Conservation (phyloP, 257 asterid species). For the Avicennia marina region DNA sequence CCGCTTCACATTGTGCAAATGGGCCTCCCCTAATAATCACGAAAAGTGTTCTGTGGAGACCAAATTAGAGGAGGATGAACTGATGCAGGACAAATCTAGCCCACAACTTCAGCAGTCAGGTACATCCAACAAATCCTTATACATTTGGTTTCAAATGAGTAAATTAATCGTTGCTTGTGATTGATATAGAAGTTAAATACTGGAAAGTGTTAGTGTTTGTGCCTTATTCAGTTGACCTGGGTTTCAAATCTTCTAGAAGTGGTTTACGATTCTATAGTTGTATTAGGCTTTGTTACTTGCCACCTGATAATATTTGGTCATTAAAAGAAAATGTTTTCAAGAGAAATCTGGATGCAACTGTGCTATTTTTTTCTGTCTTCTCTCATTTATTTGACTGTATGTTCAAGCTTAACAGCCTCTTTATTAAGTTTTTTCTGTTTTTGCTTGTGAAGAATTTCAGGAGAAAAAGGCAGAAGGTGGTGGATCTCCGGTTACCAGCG, state of each 20-base stretch:
- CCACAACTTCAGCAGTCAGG: slow-evolving; percentile 28
- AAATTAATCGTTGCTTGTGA: not conserved
- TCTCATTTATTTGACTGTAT: not conserved
- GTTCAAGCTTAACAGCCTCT: not conserved
- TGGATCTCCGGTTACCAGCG: slow-evolving; percentile 44
- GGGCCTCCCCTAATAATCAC: slow-evolving; percentile 49
- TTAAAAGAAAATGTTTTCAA: too few relatives aligned
- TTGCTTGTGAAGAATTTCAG: slow-evolving; percentile 33
- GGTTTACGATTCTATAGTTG: not conserved
- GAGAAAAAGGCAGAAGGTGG: slow-evolving; percentile 32
- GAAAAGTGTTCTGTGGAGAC: slow-evolving; percentile 29
- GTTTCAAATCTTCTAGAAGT: not conserved
- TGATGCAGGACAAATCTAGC: slow-evolving; percentile 29
- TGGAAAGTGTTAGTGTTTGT: too few relatives aligned
- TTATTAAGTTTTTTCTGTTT: not conserved
- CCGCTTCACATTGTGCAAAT: slow-evolving; percentile 54
- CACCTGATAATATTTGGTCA: not conserved
- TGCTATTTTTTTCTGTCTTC: not conserved
- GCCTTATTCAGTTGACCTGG: not conserved
- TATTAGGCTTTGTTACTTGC: too few relatives aligned
- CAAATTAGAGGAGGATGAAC: slow-evolving; percentile 42
- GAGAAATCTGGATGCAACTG: not conserved
- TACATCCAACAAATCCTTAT: slow-evolving; percentile 25
- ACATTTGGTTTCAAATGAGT: slow-evolving; percentile 4
- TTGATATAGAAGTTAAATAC: too few relatives aligned